A percentile compares a stretch with the other conserved stretches of the same genome.
Conservation (phyloP, 1,284 basidiomycete genomes). For the Microbotryomycetes sp. region DNA sequence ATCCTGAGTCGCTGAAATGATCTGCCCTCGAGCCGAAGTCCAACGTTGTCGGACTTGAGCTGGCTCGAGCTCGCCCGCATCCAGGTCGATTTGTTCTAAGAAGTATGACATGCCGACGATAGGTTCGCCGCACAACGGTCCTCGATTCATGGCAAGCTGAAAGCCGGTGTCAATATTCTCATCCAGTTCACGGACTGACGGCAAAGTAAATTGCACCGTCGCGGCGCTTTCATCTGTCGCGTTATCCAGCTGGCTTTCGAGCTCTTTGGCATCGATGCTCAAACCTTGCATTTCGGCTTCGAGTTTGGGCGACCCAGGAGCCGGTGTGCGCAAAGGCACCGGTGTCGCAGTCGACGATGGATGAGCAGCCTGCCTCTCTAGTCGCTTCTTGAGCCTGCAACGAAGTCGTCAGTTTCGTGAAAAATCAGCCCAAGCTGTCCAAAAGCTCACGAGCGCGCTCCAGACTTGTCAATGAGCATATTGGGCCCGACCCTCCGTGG, state of each 20-base stretch:
- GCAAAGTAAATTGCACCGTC: constrained; percentile 6
- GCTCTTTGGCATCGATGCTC: constrained; percentile 8
- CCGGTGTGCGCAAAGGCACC: constrained; percentile 2
- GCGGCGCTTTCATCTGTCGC: constrained; percentile 10
- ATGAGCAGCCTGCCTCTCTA: constrained; percentile 25
- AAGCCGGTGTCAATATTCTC: constrained; percentile 85
- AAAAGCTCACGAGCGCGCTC: constrained; percentile 37
- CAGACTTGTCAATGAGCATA: constrained; percentile 62
- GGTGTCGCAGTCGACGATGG: constrained; percentile 20
- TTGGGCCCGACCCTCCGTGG: constrained; percentile 82
- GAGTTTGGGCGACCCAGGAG: constrained; percentile 6
- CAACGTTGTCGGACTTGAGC: constrained; percentile 40
- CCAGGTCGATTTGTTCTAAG: constrained; percentile 64
- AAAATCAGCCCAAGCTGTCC: not conserved
- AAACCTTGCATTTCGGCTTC: constrained; percentile 6
- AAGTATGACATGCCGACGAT: constrained; percentile 90
- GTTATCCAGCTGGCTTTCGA: constrained; percentile 14
- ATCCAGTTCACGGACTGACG: constrained; percentile 57
- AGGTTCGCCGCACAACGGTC: constrained; percentile 91
- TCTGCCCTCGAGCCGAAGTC: constrained; percentile 68
- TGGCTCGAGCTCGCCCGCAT: constrained; percentile 47
- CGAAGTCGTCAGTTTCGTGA: not conserved
- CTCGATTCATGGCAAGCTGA: constrained; percentile 87
- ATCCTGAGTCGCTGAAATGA: constrained; percentile 83
- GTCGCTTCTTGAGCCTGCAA: constrained; percentile 26